A percentile compares a stretch with the other conserved stretches of the same genome.
Evolutionary conservation across 345 rosid genomes (phyloP).

Genomic region (Moricandia moricandioides): DNA sequence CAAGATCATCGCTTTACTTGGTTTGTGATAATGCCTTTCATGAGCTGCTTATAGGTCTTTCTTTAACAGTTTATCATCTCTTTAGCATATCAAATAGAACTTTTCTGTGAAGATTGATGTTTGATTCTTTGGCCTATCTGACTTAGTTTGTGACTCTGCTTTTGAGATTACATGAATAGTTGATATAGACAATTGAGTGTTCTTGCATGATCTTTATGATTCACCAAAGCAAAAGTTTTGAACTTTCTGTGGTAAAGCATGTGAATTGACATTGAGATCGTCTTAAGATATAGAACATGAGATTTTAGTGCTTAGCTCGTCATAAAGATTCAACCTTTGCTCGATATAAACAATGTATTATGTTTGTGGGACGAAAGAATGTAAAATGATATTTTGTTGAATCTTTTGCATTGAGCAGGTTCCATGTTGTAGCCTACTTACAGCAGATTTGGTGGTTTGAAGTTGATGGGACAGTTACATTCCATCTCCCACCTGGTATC

Average conservation of each 20-base stretch:
- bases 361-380: neutral
- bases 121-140: neutral
- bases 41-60: neutral
- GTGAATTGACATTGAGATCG: neutral
- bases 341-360: neutral
- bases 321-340: neutral
- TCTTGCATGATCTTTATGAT: neutral
- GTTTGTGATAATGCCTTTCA: slow-evolving; percentile 2
- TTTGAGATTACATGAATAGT: too few species aligned
- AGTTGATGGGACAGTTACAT: slow-evolving; percentile 77
- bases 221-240: neutral
- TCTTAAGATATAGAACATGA: neutral
- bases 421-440: slow-evolving; percentile 74
- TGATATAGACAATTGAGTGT: neutral
- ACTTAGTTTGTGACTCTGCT: neutral
- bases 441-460: slow-evolving; percentile 98
- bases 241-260: neutral
- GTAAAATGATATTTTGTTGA: neutral
- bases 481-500: slow-evolving; percentile 77
- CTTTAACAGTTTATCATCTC: too few species aligned
- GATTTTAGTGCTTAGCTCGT: neutral
- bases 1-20: neutral
- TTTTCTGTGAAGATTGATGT: neutral
- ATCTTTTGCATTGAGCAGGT: slow-evolving; percentile 43
- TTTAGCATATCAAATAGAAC: too few species aligned